Conservation (phyloP, 768 basidiomycete species). For the Paxillus involutus region DNA sequence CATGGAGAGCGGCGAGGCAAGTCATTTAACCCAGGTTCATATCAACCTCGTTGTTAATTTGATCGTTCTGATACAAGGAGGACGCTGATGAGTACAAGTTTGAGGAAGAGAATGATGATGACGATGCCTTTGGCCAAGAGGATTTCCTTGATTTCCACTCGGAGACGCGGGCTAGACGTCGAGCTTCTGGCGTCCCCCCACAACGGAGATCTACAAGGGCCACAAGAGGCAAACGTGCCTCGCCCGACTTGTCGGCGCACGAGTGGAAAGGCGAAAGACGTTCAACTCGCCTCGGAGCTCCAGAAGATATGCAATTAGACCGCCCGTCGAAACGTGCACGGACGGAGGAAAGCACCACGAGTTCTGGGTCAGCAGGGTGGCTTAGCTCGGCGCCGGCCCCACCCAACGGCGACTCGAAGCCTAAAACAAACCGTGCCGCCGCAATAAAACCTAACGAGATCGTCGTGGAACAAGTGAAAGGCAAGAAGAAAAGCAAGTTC, state of each 20-base stretch:
- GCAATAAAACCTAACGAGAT: slow-evolving; percentile 70
- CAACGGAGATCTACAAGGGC: slow-evolving; percentile 58
- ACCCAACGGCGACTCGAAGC: slow-evolving; percentile 37
- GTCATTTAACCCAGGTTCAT: slow-evolving; percentile 7
- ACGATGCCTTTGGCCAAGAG: slow-evolving; percentile 49
- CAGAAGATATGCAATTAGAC: slow-evolving; percentile 51
- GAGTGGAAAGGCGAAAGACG: slow-evolving; percentile 77
- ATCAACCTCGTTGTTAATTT: slow-evolving; percentile 25
- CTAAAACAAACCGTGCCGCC: slow-evolving; percentile 60
- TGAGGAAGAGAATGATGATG: slow-evolving; percentile 68
- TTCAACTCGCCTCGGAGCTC: slow-evolving; percentile 63
- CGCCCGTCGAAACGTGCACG: slow-evolving; percentile 67
- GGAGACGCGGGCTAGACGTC: slow-evolving; percentile 46
- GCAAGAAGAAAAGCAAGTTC: slow-evolving; percentile 84
- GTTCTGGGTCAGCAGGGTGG: slow-evolving; percentile 44
- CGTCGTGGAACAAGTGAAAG: slow-evolving; percentile 72
- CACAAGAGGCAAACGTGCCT: slow-evolving; percentile 50
- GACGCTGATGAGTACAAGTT: slow-evolving; percentile 68
- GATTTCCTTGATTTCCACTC: slow-evolving; percentile 36
- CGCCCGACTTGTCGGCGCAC: slow-evolving; percentile 47
- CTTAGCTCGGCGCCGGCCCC: slow-evolving; percentile 23
- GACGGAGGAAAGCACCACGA: slow-evolving; percentile 70
- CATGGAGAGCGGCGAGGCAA: slow-evolving; percentile 60
- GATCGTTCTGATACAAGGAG: slow-evolving; percentile 35
- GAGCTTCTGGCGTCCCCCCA: slow-evolving; percentile 32